A percentile compares a stretch with the other conserved stretches of the same genome.
These are phyloP conservation scores for Pugionium cornutum DNA, from an alignment of 345 rosid species.

Conservation along the genomic window DNA sequence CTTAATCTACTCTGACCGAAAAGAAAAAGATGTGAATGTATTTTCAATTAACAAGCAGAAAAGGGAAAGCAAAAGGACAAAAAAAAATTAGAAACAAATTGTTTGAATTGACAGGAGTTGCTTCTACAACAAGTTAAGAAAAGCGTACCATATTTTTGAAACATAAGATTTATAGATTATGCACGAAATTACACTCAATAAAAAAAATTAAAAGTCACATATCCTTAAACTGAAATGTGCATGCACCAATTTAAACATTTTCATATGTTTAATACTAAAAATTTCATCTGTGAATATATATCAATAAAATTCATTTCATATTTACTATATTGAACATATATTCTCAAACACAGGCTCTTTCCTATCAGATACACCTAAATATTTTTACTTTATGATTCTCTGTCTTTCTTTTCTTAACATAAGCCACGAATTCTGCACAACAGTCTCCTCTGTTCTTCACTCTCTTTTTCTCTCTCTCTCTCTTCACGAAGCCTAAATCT, in stretches of 20 bases:
- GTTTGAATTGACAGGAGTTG: constrained; percentile 38
- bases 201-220: neutral
- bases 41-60: constrained; percentile 12
- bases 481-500: constrained; percentile 20
- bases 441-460: constrained; percentile 15
- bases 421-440: constrained; percentile 30
- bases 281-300: constrained; percentile 6
- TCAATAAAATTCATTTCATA: neutral
- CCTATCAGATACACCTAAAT: constrained; percentile 34
- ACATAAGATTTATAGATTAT: too few relatives aligned
- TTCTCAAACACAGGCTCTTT: neutral
- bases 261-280: constrained; percentile 3
- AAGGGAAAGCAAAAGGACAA: constrained; percentile 26
- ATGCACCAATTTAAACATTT: constrained; percentile 19
- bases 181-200: too few relatives aligned
- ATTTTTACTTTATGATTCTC: constrained; percentile 24
- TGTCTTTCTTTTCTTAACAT: constrained; percentile 29
- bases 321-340: constrained; percentile 4
- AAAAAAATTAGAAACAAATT: constrained; percentile 24
- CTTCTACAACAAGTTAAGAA: constrained; percentile 38
- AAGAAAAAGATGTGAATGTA: constrained; percentile 23
- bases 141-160: too few relatives aligned
- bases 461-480: constrained; percentile 14
- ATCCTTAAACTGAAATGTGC: constrained; percentile 3
- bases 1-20: constrained; percentile 27